Base-by-base conservation (phyloP, 2,329 filamentous ascomycete species). In the Fusarium robinianum region DNA sequence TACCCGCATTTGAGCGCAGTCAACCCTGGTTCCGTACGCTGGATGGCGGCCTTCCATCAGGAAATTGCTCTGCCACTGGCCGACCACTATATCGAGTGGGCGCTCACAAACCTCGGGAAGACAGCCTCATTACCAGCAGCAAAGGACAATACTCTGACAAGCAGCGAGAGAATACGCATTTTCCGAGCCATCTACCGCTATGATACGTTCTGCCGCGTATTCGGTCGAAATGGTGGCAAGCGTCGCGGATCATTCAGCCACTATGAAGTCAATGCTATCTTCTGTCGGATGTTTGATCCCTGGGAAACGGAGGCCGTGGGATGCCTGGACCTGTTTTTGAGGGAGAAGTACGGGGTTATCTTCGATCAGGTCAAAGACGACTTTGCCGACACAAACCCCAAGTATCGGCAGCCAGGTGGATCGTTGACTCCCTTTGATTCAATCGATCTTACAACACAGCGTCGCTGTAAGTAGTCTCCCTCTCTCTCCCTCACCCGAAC, bases 151-250 rank as follows among this genome's bases (percentile, higher is more conserved):
- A n/a, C n/a, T 25, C 9, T 19, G 16, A 9, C 15, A 27, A 16
- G 12, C 26, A 16, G 44, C 21, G 57, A 61, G 21, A 33, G 51
- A 26, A 45, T 53, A 27, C 53, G 53, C 4, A 26, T 56, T 26
- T 51, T 53, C 19, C 46, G 40, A 9, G 58, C 57, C 6, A 22
- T 61, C n/a, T 61, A 61, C 37, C 53, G 51, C 10, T 46, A 51
- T 17, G 45, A 59, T 3, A 50, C 46, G 2, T 60, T 38, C 39
- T 19, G 48, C 16, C 49, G 53, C 6, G 26, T 40, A 11, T 40
- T 40, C 9, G 37, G 37, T 9, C 39, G 21, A 9, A 49, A 51
- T 29, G 12, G 40, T 18, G 49, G 43, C 21, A 26, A 8, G 12
- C 41, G 47, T 3, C 8, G 36, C 5, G 41, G 41, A 6, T 12